Conservation (phyloP, 2,329 filamentous ascomycete genomes). For the Aureobasidium melanogenum region DNA sequence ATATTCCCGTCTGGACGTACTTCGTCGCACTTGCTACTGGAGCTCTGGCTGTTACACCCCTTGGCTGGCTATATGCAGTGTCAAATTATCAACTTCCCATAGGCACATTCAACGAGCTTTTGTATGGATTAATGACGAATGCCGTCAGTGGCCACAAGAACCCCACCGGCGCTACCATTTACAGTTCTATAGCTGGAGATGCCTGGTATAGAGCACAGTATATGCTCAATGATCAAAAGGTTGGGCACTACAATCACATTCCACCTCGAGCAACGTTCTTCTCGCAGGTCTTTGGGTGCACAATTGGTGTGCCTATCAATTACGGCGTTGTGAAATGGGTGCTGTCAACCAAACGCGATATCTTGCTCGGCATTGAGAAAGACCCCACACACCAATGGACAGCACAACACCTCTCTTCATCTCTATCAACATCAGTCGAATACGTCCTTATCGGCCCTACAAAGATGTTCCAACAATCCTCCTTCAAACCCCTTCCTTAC, state of each 20-base stretch:
- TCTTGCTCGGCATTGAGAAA: constrained; percentile 40
- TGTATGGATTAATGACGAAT: constrained; percentile 51
- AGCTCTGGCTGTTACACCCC: constrained; percentile 44
- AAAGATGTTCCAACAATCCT: constrained; percentile 40
- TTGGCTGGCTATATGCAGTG: constrained; percentile 52
- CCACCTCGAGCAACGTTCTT: constrained; percentile 52
- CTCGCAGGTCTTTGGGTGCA: constrained; percentile 50
- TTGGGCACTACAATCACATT: constrained; percentile 57
- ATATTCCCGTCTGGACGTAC: constrained; percentile 52
- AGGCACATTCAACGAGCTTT: constrained; percentile 51
- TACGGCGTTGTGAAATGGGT: constrained; percentile 55
- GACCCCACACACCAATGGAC: constrained; percentile 56
- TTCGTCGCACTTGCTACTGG: constrained; percentile 49
- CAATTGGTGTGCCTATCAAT: constrained; percentile 52
- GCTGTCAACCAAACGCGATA: constrained; percentile 47
- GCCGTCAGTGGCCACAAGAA: constrained; percentile 43
- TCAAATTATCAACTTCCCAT: constrained; percentile 48
- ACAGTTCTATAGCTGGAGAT: constrained; percentile 51
- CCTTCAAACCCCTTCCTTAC: constrained; percentile 43
- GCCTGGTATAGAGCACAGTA: constrained; percentile 52
- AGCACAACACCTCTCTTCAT: constrained; percentile 43
- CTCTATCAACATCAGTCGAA: constrained; percentile 49
- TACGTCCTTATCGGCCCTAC: constrained; percentile 50
- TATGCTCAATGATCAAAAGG: constrained; percentile 55
- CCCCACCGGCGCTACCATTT: constrained; percentile 46